Conservation (phyloP, 306 rosid genomes). For the Lablab purpureus region DNA sequence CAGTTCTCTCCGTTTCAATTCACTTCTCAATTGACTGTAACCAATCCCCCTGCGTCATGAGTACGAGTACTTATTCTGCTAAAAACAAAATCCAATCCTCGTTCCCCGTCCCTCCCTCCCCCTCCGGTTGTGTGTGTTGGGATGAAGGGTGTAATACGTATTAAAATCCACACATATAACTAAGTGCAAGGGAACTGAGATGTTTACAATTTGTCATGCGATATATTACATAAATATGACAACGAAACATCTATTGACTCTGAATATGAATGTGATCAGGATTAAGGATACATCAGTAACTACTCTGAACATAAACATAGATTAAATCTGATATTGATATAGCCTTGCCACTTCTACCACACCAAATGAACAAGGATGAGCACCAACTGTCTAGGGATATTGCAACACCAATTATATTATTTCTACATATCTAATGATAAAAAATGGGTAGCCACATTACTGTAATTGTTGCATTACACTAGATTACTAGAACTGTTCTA, state of each 20-base stretch:
- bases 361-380: background rate
- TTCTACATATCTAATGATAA: background rate
- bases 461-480: constrained; percentile 1
- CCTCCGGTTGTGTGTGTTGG: background rate
- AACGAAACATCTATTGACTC: constrained; percentile 3
- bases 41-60: background rate
- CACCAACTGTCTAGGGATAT: constrained; percentile 26
- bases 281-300: background rate
- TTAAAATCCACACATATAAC: background rate
- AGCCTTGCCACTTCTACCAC: background rate
- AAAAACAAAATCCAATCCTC: background rate
- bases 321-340: constrained; percentile 2
- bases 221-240: background rate
- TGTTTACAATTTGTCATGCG: background rate
- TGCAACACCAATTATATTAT: background rate
- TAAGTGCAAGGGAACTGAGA: background rate
- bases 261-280: background rate
- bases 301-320: background rate
- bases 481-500: constrained; percentile 29
- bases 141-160: background rate
- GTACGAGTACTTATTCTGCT: background rate
- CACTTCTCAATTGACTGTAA: background rate
- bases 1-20: background rate
- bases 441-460: constrained; percentile 2
- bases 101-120: too few species aligned